Base-by-base conservation (phyloP, 2,329 filamentous ascomycete genomes). In the Aureobasidium sp. region DNA sequence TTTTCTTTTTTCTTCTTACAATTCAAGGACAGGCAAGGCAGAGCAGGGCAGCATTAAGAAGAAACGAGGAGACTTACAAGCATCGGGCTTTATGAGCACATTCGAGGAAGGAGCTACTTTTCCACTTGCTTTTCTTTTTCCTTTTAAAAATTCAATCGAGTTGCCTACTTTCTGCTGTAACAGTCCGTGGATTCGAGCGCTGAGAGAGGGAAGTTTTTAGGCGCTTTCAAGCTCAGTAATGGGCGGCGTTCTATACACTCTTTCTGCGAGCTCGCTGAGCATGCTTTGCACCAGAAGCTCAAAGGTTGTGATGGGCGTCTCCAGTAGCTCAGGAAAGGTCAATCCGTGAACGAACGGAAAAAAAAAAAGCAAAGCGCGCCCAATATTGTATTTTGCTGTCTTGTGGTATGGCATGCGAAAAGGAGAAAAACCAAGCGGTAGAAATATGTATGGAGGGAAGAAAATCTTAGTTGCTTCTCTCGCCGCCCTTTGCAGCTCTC, bases 401-500 rank as follows among this genome's bases (percentile, higher is more conserved):
- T 25, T 25, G n/a, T 42, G 19, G 38, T 43, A 17, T 25, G 40
- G 11, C 2, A 42, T 2, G 19, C 27, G 4, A 9, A 2, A 17
- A 19, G 11, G 11, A 9, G 1, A 1, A 19, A 19, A 29, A 31
- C 29, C 25, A 23, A 11, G 46, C 46, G 27, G n/a, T n/a, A n/a
- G 23, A 35, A 51, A 53, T 38, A 40, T 29, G 35, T 53, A 53
- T 53, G 29, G 33, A 21, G 40, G 13, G 49, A 27, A 23, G 33
- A 9, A 9, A 1, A 8, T 40, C 46, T 38, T 75, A 96, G 78
- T 96, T 96, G 81, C 89, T 95, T 75, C 93, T 84, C 70, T 83
- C 86, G 64, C 90, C 91, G 62, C 78, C 84, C 83, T 95, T 95
- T 63, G 89, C 85, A 67, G 85, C 92, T 73, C 91, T 84, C 72